phyloP scores from a whole-genome alignment of 169 alveolate genomes.

The Haemoproteus tartakovskyi region DNA sequence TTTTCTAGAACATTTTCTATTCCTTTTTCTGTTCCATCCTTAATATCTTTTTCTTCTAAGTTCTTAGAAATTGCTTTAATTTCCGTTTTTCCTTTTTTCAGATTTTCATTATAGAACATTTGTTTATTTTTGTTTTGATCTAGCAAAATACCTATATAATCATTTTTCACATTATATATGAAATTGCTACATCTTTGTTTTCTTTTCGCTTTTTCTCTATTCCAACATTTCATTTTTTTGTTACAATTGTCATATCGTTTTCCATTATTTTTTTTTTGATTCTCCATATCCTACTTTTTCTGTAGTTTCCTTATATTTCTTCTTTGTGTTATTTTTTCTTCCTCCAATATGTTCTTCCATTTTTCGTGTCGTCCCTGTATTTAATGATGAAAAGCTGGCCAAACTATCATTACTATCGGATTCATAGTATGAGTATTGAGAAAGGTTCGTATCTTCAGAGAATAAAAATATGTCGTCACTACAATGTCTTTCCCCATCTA shows the following conservation, averaged over 20 bases:
- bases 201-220: conserved; percentile 11
- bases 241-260: neutral
- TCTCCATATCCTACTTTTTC: too few species aligned
- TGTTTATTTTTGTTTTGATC: conserved; percentile 4
- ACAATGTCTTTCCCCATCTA: too few species aligned
- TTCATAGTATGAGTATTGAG: too few species aligned
- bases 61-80: neutral
- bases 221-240: conserved; percentile 27
- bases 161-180: conserved; percentile 45
- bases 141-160: conserved; percentile 49
- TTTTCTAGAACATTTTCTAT: neutral
- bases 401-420: too few species aligned
- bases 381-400: too few species aligned
- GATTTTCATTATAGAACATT: neutral
- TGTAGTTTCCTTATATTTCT: too few species aligned
- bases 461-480: too few species aligned
- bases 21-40: neutral
- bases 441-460: too few species aligned
- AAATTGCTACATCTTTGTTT: conserved; percentile 31
- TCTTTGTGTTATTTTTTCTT: too few species aligned
- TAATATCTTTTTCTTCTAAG: neutral
- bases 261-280: neutral
- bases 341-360: too few species aligned
- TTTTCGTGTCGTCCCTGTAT: too few species aligned
- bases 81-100: neutral